Percentiles rank a stretch among this genome's conserved stretches.
phyloP scores from a whole-genome alignment of 768 basidiomycete genomes.

The Termitomyces sp. region DNA sequence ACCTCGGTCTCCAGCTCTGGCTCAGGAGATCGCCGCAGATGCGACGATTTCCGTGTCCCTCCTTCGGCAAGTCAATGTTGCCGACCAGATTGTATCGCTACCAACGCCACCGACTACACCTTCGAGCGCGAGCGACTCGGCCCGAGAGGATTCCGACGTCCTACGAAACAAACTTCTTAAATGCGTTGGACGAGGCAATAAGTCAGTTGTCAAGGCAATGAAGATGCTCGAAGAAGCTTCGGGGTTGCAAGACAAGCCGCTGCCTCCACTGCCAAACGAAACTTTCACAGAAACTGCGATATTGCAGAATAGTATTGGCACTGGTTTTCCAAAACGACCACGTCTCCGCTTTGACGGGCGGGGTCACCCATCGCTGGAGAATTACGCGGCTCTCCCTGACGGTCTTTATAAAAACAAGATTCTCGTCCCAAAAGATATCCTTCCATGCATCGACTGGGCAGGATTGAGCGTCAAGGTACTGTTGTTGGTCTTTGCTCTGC shows the following conservation, averaged over 20 bases:
- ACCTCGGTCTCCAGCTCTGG: conserved; percentile 50
- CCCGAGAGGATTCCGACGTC: conserved; percentile 37
- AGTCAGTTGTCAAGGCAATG: conserved; percentile 23
- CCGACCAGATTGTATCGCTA: conserved; percentile 37
- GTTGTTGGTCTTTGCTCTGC: conserved; percentile 12
- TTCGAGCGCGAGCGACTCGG: conserved; percentile 28
- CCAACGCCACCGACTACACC: conserved; percentile 52
- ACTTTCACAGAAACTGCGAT: conserved; percentile 43
- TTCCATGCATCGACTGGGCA: conserved; percentile 65
- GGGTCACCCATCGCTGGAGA: conserved; percentile 45
- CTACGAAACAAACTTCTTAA: conserved; percentile 32
- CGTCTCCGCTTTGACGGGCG: conserved; percentile 39
- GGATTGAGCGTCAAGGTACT: conserved; percentile 68
- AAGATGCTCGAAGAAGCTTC: conserved; percentile 25
- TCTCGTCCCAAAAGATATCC: conserved; percentile 52
- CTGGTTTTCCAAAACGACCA: conserved; percentile 74
- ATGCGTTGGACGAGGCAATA: conserved; percentile 30
- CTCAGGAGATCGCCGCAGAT: conserved; percentile 67
- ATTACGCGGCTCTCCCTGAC: conserved; percentile 55
- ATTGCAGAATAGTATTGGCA: conserved; percentile 49
- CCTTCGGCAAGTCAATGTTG: conserved; percentile 57
- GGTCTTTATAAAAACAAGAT: conserved; percentile 66
- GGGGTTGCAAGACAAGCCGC: conserved; percentile 37
- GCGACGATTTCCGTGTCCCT: conserved; percentile 71
- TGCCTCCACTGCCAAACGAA: conserved; percentile 40